A percentile compares a stretch with the other conserved stretches of the same genome.
Evolutionary conservation across 306 rosid genomes (phyloP).

Genomic region (Casuarina equisetifolia): DNA sequence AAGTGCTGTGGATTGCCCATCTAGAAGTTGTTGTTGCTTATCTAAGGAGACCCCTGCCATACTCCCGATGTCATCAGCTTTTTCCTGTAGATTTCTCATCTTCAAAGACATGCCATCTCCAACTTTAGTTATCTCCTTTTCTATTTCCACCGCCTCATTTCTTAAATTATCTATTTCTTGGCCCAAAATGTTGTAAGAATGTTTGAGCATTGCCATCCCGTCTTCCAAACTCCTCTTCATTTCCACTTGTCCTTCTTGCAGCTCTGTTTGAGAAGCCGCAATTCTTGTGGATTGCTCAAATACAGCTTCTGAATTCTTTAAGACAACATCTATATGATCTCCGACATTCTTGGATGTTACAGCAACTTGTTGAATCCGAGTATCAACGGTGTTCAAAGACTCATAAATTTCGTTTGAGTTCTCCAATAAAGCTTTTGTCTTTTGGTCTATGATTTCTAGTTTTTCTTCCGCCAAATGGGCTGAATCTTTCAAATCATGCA

Average conservation of each 20-base stretch:
- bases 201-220: conserved; percentile 56
- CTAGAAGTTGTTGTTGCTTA: conserved; percentile 70
- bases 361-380: conserved; percentile 48
- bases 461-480: conserved; percentile 68
- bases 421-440: conserved; percentile 48
- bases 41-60: conserved; percentile 69
- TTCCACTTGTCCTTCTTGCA: conserved; percentile 63
- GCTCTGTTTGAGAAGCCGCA: conserved; percentile 50
- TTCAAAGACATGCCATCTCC: conserved; percentile 59
- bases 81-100: conserved; percentile 60
- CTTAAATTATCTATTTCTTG: conserved; percentile 54
- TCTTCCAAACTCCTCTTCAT: conserved; percentile 55
- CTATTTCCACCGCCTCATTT: conserved; percentile 58
- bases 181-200: conserved; percentile 58
- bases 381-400: conserved; percentile 50
- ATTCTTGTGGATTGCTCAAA: conserved; percentile 63
- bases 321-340: conserved; percentile 49
- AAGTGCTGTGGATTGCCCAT: conserved; percentile 73
- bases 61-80: conserved; percentile 71
- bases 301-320: conserved; percentile 54
- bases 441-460: conserved; percentile 56
- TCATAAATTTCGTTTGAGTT: conserved; percentile 43
- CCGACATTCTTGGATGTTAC: conserved; percentile 45
- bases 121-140: conserved; percentile 55
- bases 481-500: conserved; percentile 65